A percentile compares a stretch with the other conserved stretches of the same genome.
Evolutionary conservation across 129 eudicot species (phyloP).

Genomic region (Flaveria bidentis): DNA sequence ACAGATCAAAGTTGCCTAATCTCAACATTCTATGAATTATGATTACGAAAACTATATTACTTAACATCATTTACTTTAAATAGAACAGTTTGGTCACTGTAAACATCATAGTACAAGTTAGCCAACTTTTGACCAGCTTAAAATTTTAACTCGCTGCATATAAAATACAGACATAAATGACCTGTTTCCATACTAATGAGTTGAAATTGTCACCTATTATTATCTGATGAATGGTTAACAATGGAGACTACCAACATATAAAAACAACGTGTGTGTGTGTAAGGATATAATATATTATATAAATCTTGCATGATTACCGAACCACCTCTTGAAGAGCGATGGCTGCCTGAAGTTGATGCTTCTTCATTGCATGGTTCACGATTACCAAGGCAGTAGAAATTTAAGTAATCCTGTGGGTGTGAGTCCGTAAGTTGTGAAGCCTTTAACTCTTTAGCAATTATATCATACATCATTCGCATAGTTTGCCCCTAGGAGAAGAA

Average conservation of each 20-base stretch:
- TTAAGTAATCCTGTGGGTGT: conserved; percentile 81
- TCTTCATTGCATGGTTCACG: conserved; percentile 49
- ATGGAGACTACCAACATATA: neutral
- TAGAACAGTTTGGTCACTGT: no score
- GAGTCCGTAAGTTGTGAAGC: conserved; percentile 40
- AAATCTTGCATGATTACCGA: conserved; percentile 44
- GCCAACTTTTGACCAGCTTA: neutral
- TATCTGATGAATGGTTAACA: neutral
- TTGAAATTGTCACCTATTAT: neutral
- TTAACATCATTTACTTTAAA: no score
- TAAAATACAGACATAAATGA: neutral
- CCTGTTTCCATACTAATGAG: neutral
- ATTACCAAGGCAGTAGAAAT: conserved; percentile 93
- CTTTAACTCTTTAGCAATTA: conserved; percentile 65
- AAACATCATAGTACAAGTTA: neutral
- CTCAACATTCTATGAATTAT: no score
- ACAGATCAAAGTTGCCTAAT: no score
- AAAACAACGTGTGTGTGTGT: neutral
- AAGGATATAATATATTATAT: neutral
- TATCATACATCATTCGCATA: conserved; percentile 94
- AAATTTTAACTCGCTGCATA: neutral
- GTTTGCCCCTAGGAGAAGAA: conserved; percentile 60
- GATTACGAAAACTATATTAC: no score
- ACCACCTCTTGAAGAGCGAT: conserved; percentile 39
- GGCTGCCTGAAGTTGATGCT: conserved; percentile 24